These are phyloP conservation scores for Hypoxylon sp. DNA, from an alignment of 2,329 filamentous ascomycete genomes.

Conservation along the genomic window DNA sequence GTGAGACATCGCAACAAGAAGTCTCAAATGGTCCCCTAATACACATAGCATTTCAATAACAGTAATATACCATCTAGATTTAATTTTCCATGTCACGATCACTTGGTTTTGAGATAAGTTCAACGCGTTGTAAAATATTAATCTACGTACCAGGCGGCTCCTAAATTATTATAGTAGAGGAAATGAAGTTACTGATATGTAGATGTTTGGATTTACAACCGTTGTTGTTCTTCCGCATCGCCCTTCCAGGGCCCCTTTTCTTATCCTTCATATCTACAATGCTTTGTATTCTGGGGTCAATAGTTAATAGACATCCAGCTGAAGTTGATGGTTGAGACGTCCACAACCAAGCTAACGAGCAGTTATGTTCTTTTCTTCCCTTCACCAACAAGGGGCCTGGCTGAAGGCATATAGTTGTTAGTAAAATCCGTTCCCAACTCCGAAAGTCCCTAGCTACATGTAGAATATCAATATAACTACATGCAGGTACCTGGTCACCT, in stretches of 20 bases:
- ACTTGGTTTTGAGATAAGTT: neutral
- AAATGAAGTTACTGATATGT: neutral
- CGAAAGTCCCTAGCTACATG: no score
- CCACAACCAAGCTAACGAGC: no score
- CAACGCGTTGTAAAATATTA: neutral
- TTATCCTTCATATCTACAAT: neutral
- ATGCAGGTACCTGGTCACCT: neutral
- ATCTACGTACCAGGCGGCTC: no score
- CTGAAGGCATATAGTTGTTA: no score
- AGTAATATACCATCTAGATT: conserved; percentile 6
- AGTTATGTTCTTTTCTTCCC: no score
- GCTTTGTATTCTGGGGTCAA: no score
- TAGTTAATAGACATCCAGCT: no score
- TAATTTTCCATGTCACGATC: neutral
- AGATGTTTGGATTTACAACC: neutral
- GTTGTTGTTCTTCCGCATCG: neutral
- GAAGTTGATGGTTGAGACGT: no score
- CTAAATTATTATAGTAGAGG: neutral
- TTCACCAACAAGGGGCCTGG: no score
- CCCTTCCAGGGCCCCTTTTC: neutral
- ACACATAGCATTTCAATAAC: conserved; percentile 2
- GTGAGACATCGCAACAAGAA: conserved; percentile 43
- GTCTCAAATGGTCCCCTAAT: conserved; percentile 50
- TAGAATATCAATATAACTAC: no score
- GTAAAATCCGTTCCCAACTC: no score